These are phyloP conservation scores for Aspergillus panamensis DNA, from an alignment of 495 filamentous ascomycete species.

Conservation along the genomic window DNA sequence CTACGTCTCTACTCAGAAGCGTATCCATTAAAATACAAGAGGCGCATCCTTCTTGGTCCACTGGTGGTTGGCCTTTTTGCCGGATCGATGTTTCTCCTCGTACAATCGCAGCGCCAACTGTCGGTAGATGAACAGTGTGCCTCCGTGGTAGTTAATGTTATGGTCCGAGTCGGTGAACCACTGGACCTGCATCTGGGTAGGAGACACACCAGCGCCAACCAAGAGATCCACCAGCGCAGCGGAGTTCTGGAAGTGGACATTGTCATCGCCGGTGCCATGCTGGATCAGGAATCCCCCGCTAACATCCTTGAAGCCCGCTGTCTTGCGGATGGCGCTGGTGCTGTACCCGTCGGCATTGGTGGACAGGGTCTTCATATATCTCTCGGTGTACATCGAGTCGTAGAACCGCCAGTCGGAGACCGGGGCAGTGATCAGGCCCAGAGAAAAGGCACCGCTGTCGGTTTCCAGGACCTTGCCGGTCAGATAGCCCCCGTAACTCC, in stretches of 20 bases:
- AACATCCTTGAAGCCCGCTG: slow-evolving; percentile 19
- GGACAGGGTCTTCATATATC: slow-evolving; percentile 23
- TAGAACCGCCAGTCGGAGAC: slow-evolving; percentile 24
- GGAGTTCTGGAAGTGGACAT: slow-evolving; percentile 25
- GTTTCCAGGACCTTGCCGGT: slow-evolving; percentile 21
- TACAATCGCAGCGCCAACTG: slow-evolving; percentile 18
- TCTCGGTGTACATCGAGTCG: slow-evolving; percentile 25
- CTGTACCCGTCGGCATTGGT: slow-evolving; percentile 19
- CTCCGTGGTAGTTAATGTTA: slow-evolving; percentile 19
- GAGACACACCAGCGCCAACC: slow-evolving; percentile 16
- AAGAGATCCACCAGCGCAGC: slow-evolving; percentile 20
- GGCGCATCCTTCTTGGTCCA: slow-evolving; percentile 12
- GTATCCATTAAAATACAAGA: too few species aligned
- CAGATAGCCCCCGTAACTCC: slow-evolving; percentile 23
- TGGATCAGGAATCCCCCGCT: slow-evolving; percentile 21
- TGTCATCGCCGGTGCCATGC: slow-evolving; percentile 23
- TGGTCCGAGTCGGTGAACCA: slow-evolving; percentile 26
- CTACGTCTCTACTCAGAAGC: too few species aligned
- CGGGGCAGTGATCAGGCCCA: slow-evolving; percentile 20
- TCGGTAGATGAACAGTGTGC: slow-evolving; percentile 15
- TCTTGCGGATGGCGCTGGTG: slow-evolving; percentile 14
- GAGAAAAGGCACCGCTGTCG: slow-evolving; percentile 16
- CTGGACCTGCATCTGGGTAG: slow-evolving; percentile 19
- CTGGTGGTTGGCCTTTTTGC: slow-evolving; percentile 10
- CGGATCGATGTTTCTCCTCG: slow-evolving; percentile 14